A percentile compares a stretch with the other conserved stretches of the same genome.
These are phyloP conservation scores for Pseudozyma hubeiensis DNA, from an alignment of 1,284 basidiomycete genomes.

Conservation along the genomic window DNA sequence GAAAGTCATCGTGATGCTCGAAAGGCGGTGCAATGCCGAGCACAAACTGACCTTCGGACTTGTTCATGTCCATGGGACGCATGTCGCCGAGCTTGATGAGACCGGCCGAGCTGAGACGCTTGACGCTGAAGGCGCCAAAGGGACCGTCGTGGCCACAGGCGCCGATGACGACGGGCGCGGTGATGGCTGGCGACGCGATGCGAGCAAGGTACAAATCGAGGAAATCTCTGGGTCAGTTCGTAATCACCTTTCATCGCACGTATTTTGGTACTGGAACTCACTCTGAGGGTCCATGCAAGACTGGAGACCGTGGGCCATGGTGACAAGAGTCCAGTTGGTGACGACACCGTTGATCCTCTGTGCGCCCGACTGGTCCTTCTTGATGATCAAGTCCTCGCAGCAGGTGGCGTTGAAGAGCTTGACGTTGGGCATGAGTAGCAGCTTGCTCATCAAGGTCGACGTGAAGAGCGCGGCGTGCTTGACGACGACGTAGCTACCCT, in stretches of 20 bases:
- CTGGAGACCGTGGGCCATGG: constrained; percentile 77
- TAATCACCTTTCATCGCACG: not conserved
- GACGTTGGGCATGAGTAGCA: constrained; percentile 78
- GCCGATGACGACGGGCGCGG: constrained; percentile 74
- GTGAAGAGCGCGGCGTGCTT: constrained; percentile 74
- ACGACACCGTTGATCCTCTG: constrained; percentile 85
- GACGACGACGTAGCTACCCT: constrained; percentile 74
- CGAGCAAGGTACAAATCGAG: not conserved
- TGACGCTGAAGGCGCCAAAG: constrained; percentile 86
- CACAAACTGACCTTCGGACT: constrained; percentile 50
- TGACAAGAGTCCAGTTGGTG: constrained; percentile 85
- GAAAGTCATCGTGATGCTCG: too few relatives aligned
- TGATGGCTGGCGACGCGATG: constrained; percentile 47
- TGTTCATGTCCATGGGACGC: constrained; percentile 71
- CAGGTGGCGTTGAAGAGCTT: constrained; percentile 70
- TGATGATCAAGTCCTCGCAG: constrained; percentile 67
- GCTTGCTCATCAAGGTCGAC: constrained; percentile 79
- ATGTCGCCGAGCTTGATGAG: constrained; percentile 83
- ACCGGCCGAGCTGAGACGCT: constrained; percentile 81
- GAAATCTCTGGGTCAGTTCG: not conserved
- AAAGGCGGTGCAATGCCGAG: not conserved
- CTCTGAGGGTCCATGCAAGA: constrained; percentile 89
- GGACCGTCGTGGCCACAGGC: constrained; percentile 81
- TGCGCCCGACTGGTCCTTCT: constrained; percentile 54
- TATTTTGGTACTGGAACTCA: constrained; percentile 68